Evolutionary conservation across 2,329 filamentous ascomycete species (phyloP).

Genomic region (Stagonosporopsis chrysanthemi): DNA sequence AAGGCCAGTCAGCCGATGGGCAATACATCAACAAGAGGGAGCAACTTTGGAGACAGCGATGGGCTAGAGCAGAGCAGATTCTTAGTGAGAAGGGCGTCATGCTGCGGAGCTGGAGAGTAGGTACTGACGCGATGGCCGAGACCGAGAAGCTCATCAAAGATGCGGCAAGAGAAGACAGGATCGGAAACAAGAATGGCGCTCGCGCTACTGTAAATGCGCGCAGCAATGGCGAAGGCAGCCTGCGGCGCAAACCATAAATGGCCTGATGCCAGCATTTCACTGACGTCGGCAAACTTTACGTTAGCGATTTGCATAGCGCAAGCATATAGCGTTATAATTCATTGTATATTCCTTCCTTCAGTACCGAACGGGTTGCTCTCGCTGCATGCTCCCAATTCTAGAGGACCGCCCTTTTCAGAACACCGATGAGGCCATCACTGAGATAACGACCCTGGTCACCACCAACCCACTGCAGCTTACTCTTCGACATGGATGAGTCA

Average conservation of each 20-base stretch:
- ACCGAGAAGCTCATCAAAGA: constrained; percentile 68
- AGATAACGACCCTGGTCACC: neutral
- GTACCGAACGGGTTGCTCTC: neutral
- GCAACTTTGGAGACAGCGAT: constrained; percentile 73
- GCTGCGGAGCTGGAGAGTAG: constrained; percentile 76
- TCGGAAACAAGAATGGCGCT: constrained; percentile 9
- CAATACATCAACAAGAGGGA: constrained; percentile 69
- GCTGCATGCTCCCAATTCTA: neutral
- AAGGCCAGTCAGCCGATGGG: constrained; percentile 26
- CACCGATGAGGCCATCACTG: neutral
- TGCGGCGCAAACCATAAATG: constrained; percentile 1
- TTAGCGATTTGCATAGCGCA: constrained; percentile 1
- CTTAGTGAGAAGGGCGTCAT: constrained; percentile 71
- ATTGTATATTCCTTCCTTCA: neutral
- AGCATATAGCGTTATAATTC: neutral
- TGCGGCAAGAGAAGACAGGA: constrained; percentile 9
- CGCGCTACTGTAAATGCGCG: neutral
- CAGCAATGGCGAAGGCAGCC: constrained; percentile 2
- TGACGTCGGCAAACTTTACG: neutral
- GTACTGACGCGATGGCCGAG: constrained; percentile 72
- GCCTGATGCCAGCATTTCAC: neutral
- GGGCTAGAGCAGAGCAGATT: constrained; percentile 69
- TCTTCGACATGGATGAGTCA: neutral
- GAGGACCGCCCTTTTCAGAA: neutral
- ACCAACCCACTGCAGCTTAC: neutral